These are phyloP conservation scores for Aureobasidium subglaciale DNA, from an alignment of 2,329 filamentous ascomycete genomes.

Conservation along the genomic window DNA sequence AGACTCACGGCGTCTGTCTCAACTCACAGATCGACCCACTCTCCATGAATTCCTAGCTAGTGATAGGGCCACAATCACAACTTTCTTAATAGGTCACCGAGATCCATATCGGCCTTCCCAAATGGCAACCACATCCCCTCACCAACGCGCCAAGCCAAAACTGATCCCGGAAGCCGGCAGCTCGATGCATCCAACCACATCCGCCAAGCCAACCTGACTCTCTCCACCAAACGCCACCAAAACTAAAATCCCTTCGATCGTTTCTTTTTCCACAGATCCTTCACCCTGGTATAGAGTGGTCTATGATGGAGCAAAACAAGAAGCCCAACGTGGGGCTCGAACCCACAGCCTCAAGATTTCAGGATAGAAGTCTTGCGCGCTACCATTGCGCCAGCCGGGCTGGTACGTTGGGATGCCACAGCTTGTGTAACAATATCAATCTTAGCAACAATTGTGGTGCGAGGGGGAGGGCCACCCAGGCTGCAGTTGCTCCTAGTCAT, in stretches of 20 bases:
- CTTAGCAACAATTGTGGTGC: too few relatives aligned
- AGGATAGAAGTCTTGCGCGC: constrained; percentile 21
- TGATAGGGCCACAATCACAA: too few relatives aligned
- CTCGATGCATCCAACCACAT: background rate
- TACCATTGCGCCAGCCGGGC: constrained; percentile 21
- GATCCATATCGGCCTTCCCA: too few relatives aligned
- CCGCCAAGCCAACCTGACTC: background rate
- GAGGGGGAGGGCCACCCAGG: too few relatives aligned
- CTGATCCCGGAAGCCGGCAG: background rate
- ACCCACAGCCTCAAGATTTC: constrained; percentile 20
- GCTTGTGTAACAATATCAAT: too few relatives aligned
- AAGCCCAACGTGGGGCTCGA: constrained; percentile 9
- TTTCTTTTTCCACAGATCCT: background rate
- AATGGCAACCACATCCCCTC: background rate
- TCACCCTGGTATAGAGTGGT: background rate
- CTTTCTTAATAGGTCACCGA: too few relatives aligned
- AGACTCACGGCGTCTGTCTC: too few relatives aligned
- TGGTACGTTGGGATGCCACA: background rate
- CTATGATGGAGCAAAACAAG: background rate
- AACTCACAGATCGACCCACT: too few relatives aligned
- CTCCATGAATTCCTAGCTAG: too few relatives aligned
- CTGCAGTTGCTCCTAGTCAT: too few relatives aligned
- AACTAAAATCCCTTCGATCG: background rate
- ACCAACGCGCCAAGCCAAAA: background rate
- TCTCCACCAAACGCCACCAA: background rate